These are phyloP conservation scores for Cronartium ribicola DNA, from an alignment of 1,284 basidiomycete species.

Conservation along the genomic window DNA sequence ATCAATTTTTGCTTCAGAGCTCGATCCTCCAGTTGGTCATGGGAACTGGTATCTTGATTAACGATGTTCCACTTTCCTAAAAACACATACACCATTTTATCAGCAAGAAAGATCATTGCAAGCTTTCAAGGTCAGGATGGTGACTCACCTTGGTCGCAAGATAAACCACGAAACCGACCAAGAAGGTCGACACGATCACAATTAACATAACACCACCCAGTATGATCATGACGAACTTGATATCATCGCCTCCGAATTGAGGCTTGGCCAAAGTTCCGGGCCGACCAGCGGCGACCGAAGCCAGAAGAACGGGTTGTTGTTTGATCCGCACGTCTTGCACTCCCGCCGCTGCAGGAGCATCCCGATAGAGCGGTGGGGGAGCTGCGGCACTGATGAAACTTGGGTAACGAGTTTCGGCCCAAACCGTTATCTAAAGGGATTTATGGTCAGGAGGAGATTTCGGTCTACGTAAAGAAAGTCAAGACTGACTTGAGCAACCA, in stretches of 20 bases:
- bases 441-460: neutral
- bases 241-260: slow-evolving; percentile 23
- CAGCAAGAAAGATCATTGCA: neutral
- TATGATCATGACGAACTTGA: slow-evolving; percentile 33
- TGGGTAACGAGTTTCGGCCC: slow-evolving; percentile 39
- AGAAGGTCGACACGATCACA: slow-evolving; percentile 9
- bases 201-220: slow-evolving; percentile 21
- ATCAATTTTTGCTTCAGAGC: slow-evolving; percentile 2
- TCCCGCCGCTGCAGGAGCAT: slow-evolving; percentile 20
- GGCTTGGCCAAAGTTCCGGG: neutral
- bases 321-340: slow-evolving; percentile 28
- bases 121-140: neutral
- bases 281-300: neutral
- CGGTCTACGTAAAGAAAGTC: neutral
- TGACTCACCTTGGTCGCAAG: slow-evolving; percentile 26
- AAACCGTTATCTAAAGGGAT: slow-evolving; percentile 16
- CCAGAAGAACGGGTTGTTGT: slow-evolving; percentile 24
- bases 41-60: slow-evolving; percentile 15
- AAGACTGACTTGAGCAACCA: slow-evolving; percentile 65
- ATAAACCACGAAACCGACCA: slow-evolving; percentile 32
- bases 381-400: slow-evolving; percentile 20
- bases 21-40: slow-evolving; percentile 35
- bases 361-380: slow-evolving; percentile 26
- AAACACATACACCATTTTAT: neutral
- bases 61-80: slow-evolving; percentile 19